phyloP scores from a whole-genome alignment of 257 asterid species.

The Anisodus tanguticus region DNA sequence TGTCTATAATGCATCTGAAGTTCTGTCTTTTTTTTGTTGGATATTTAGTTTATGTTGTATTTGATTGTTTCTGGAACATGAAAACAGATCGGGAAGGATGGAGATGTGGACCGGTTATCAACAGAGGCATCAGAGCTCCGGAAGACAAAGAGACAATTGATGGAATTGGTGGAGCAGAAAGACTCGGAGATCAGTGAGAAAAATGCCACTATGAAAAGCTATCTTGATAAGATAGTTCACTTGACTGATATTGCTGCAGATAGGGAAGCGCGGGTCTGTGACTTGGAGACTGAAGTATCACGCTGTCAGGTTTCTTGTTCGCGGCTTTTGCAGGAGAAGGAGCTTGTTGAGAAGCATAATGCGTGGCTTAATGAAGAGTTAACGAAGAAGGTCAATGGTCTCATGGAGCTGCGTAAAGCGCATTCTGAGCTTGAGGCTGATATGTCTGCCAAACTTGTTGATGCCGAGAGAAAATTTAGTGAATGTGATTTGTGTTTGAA shows the following conservation, averaged over 20 bases:
- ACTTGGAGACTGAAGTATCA: slow-evolving; percentile 75
- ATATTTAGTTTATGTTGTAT: slow-evolving; percentile 13
- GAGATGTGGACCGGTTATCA: slow-evolving; percentile 75
- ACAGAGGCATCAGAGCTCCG: slow-evolving; percentile 71
- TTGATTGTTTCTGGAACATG: not conserved
- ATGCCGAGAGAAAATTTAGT: slow-evolving; percentile 66
- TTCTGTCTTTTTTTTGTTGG: slow-evolving; percentile 4
- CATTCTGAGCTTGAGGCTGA: slow-evolving; percentile 79
- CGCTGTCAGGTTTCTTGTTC: slow-evolving; percentile 61
- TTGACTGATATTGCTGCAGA: slow-evolving; percentile 68
- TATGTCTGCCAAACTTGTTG: slow-evolving; percentile 72
- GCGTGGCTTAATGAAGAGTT: slow-evolving; percentile 94
- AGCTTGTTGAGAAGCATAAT: slow-evolving; percentile 89
- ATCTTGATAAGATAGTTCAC: slow-evolving; percentile 89
- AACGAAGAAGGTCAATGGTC: slow-evolving; percentile 59
- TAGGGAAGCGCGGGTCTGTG: slow-evolving; percentile 69
- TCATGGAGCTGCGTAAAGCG: slow-evolving; percentile 67
- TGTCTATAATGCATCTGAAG: not conserved
- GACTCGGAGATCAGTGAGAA: slow-evolving; percentile 83
- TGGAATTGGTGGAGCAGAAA: slow-evolving; percentile 81
- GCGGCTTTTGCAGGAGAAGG: slow-evolving; percentile 85
- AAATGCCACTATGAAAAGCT: slow-evolving; percentile 72
- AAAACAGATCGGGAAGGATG: slow-evolving; percentile 72
- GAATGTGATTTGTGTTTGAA: slow-evolving; percentile 61
- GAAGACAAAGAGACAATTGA: slow-evolving; percentile 84